These are phyloP conservation scores for Trametes coccinea DNA, from an alignment of 768 basidiomycete species.

Conservation along the genomic window DNA sequence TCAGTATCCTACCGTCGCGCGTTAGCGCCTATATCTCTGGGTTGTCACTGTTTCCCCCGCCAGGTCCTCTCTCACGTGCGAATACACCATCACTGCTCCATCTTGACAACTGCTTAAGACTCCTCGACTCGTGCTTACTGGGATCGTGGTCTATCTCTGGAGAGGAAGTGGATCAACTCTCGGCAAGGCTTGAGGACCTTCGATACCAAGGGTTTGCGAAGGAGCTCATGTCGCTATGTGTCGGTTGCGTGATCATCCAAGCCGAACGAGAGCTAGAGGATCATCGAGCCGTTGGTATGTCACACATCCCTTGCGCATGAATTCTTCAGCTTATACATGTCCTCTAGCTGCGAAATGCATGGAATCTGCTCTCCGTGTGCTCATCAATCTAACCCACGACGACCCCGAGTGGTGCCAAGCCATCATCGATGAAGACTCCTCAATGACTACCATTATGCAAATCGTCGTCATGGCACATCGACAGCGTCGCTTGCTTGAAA, in stretches of 20 bases:
- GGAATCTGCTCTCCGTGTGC: conserved; percentile 60
- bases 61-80: conserved; percentile 13
- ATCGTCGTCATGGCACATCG: conserved; percentile 45
- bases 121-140: conserved; percentile 65
- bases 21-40: conserved; percentile 43
- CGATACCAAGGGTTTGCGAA: conserved; percentile 47
- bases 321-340: neutral
- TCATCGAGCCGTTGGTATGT: conserved; percentile 13
- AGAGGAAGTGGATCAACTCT: conserved; percentile 5
- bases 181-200: conserved; percentile 35
- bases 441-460: conserved; percentile 50
- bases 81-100: conserved; percentile 43
- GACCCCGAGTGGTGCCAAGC: conserved; percentile 55
- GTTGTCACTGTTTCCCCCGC: conserved; percentile 39
- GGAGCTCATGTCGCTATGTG: conserved; percentile 51
- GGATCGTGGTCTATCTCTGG: conserved; percentile 49
- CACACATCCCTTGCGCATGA: neutral
- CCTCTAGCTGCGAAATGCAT: conserved; percentile 47
- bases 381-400: conserved; percentile 71
- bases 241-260: conserved; percentile 45
- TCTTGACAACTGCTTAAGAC: conserved; percentile 54
- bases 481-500: conserved; percentile 21
- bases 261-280: conserved; percentile 27
- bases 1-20: conserved; percentile 41
- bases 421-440: conserved; percentile 47